Evolutionary conservation across 257 asterid genomes (phyloP).

Genomic region (Ehretia macrophylla): DNA sequence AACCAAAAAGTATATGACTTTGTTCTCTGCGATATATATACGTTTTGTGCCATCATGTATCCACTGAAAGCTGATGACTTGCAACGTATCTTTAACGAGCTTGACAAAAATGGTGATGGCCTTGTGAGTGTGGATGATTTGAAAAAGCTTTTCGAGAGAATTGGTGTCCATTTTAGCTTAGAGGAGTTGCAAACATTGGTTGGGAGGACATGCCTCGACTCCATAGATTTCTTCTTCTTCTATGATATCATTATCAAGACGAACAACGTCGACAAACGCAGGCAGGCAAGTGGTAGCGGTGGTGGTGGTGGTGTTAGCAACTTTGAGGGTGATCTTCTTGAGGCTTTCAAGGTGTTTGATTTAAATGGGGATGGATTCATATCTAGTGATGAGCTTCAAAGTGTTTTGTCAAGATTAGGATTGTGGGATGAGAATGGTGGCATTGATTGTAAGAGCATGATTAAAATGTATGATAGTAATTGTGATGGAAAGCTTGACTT

Average conservation of each 20-base stretch:
- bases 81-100: constrained; percentile 22
- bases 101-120: constrained; percentile 31
- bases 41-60: constrained; percentile 11
- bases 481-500: constrained; percentile 21
- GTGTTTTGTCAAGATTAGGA: constrained; percentile 10
- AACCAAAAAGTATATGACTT: no score
- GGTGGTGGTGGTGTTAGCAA: not conserved
- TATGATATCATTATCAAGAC: constrained; percentile 21
- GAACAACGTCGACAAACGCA: not conserved
- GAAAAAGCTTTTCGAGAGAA: constrained; percentile 19
- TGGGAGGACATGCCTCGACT: constrained; percentile 22
- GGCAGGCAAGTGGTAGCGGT: not conserved
- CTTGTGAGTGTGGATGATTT: constrained; percentile 28
- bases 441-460: constrained; percentile 6
- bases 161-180: constrained; percentile 16
- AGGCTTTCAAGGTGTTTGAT: constrained; percentile 28
- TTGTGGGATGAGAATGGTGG: constrained; percentile 3
- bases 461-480: constrained; percentile 14
- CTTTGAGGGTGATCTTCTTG: constrained; percentile 12
- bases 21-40: no score
- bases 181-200: constrained; percentile 25
- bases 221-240: constrained; percentile 26
- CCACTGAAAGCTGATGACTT: constrained; percentile 15
- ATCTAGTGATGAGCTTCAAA: constrained; percentile 14
- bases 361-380: constrained; percentile 21